Evolutionary conservation across 768 basidiomycete species (phyloP), one percentile per base, ranked within the genome.

Genomic region (Filobasidium wieringae): DNA sequence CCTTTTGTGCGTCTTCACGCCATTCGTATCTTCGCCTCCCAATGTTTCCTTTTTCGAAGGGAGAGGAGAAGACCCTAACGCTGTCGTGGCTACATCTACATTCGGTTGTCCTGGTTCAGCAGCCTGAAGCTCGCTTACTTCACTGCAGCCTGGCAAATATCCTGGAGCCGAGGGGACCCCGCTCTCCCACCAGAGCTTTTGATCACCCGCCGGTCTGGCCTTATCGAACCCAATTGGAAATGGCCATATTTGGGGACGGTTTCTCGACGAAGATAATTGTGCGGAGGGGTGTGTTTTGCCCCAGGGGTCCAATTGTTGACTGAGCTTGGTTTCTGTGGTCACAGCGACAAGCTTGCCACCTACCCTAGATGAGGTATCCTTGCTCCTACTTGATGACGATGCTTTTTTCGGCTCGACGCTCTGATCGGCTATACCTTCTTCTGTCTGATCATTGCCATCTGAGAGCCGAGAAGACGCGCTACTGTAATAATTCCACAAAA

Each of bases 131-230:
- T n/a, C n/a, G n/a, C n/a, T n/a, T n/a, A n/a, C n/a, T n/a, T n/a
- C n/a, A n/a, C n/a, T n/a, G n/a, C n/a, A n/a, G n/a, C n/a, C n/a
- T n/a, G n/a, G n/a, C n/a, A n/a, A n/a, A n/a, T n/a, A n/a, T 27
- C 56, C 56, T 12, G 51, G 47, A 15, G 40, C 41, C 15, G 50
- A 49, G 22, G 56, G 49, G 7, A 40, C 19, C 9, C 56, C 56
- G 32, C 56, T 40, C 50, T 57, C 56, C 56, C 56, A 57, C 56
- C 56, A 57, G n/a, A 57, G 11, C 27, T 50, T 33, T 6, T 57
- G 19, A n/a, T 40, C n/a, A 1, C 56, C 56, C 12, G 47, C 47
- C 1, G 49, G 47, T 22, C 24, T 31, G 29, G 56, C 47, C 22
- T 47, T 19, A 27, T 47, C 43, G 4, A 51, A 30, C 1, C 56